These are phyloP conservation scores for Coemansia sp. DNA, from an alignment of 192 early-diverging fungal species.

Conservation along the genomic window DNA sequence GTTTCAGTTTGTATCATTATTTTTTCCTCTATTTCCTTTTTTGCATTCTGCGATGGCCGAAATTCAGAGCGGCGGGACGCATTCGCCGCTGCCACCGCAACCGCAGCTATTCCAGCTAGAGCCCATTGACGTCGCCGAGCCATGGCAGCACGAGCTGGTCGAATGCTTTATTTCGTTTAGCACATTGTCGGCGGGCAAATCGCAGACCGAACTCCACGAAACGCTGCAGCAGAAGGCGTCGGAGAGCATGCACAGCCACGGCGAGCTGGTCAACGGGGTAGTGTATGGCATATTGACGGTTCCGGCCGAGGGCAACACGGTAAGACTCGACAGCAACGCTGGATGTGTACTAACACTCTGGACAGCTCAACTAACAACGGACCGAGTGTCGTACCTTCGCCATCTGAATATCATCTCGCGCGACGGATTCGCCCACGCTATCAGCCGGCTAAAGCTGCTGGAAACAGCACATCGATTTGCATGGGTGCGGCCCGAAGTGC, in stretches of 20 bases:
- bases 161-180: conserved; percentile 21
- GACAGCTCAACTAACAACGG: neutral
- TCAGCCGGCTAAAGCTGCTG: conserved; percentile 40
- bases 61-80: no score
- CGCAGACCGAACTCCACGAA: conserved; percentile 60
- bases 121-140: conserved; percentile 48
- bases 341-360: neutral
- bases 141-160: conserved; percentile 52
- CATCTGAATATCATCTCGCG: conserved; percentile 60
- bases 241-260: conserved; percentile 50
- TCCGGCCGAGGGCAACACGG: conserved; percentile 22
- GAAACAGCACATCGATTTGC: conserved; percentile 32
- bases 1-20: no score
- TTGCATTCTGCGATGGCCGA: no score
- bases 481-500: conserved; percentile 29
- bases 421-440: conserved; percentile 54
- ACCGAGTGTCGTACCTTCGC: conserved; percentile 48
- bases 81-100: conserved; percentile 14
- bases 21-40: no score
- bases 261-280: conserved; percentile 56
- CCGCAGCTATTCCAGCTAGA: conserved; percentile 50
- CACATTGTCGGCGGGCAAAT: conserved; percentile 33
- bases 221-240: conserved; percentile 57
- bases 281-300: conserved; percentile 59
- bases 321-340: conserved; percentile 7